These are phyloP conservation scores for Aureobasidium uvarum DNA, from an alignment of 2,329 filamentous ascomycete species.

Conservation along the genomic window DNA sequence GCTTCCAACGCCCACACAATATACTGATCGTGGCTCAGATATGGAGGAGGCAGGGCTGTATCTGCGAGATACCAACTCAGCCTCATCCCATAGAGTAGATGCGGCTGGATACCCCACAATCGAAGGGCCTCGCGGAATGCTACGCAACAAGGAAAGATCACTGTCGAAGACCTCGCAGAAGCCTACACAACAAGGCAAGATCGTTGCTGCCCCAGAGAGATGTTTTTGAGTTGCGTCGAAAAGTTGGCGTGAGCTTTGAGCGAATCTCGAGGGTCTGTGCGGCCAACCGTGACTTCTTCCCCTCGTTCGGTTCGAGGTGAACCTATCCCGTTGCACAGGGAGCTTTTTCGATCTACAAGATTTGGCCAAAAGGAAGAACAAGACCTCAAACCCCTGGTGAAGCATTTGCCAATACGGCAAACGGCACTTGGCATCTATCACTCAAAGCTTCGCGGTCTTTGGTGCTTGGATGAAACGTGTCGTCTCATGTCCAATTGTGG, in stretches of 20 bases:
- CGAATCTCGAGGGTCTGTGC: background rate
- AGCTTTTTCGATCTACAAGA: background rate
- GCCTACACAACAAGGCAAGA: background rate
- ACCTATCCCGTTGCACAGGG: background rate
- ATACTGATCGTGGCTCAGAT: background rate
- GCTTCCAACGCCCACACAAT: background rate
- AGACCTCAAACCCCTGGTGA: background rate
- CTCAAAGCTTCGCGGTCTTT: background rate
- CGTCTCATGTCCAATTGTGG: background rate
- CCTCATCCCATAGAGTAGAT: background rate
- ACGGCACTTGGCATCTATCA: background rate
- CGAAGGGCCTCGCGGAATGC: background rate
- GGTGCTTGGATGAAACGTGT: background rate
- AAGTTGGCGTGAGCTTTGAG: background rate
- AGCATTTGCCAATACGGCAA: slow-evolving; percentile 1
- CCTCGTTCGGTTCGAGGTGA: background rate
- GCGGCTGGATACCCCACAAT: background rate
- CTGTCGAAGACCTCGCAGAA: background rate
- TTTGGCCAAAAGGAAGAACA: background rate
- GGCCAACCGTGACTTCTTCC: background rate
- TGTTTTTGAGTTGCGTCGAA: background rate
- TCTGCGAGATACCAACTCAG: background rate
- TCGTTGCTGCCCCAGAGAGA: background rate
- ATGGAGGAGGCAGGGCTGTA: background rate
- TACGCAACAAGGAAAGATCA: background rate